Percentiles rank a stretch among this genome's conserved stretches.
These are phyloP conservation scores for Clausena lansium DNA, from an alignment of 345 rosid genomes.

Conservation along the genomic window DNA sequence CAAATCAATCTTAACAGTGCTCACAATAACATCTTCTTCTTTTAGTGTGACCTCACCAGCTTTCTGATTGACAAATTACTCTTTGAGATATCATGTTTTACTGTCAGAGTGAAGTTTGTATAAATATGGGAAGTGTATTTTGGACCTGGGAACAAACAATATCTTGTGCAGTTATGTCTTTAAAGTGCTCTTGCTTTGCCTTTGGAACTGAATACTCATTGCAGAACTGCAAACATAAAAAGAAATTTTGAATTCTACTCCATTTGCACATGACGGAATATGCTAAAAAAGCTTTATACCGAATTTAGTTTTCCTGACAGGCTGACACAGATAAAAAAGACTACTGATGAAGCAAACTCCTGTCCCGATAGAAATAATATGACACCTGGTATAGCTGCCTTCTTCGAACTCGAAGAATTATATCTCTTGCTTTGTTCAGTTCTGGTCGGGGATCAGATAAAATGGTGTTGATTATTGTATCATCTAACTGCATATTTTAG, in stretches of 20 bases:
- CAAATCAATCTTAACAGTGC: conserved; percentile 42
- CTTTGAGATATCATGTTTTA: conserved; percentile 4
- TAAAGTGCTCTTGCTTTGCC: conserved; percentile 41
- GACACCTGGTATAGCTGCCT: conserved; percentile 64
- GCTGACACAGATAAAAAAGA: not conserved
- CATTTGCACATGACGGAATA: not conserved
- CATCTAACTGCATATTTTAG: conserved; percentile 51
- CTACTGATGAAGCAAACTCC: not conserved
- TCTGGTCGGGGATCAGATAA: conserved; percentile 45
- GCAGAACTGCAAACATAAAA: conserved; percentile 38
- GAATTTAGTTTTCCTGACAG: not conserved
- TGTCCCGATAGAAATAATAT: not conserved
- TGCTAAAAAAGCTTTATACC: not conserved
- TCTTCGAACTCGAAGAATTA: conserved; percentile 52
- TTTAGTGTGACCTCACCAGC: conserved; percentile 23
- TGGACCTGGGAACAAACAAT: conserved; percentile 54
- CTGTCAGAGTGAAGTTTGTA: conserved; percentile 4
- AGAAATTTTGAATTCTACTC: not conserved
- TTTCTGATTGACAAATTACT: conserved; percentile 27
- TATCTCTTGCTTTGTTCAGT: conserved; percentile 51
- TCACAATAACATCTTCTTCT: conserved; percentile 52
- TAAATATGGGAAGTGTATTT: not conserved
- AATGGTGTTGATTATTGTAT: conserved; percentile 49
- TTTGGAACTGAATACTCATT: conserved; percentile 47
- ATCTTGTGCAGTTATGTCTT: conserved; percentile 42